Evolutionary conservation across 2,329 filamentous ascomycete species (phyloP).

Genomic region (Aspergillus thermomutatus): DNA sequence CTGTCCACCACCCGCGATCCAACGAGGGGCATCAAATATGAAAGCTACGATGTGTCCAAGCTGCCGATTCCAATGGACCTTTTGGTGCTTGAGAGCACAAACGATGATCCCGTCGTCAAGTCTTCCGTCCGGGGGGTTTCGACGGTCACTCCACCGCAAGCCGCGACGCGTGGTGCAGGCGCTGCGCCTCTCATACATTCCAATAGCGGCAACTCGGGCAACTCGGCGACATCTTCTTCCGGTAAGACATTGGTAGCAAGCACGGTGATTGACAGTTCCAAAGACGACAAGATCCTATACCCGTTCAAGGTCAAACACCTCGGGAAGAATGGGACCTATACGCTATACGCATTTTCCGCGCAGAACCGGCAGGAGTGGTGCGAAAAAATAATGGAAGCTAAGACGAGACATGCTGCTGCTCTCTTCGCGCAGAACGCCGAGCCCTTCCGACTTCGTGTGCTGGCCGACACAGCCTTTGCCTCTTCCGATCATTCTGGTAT

Average conservation of each 20-base stretch:
- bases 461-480: conserved; percentile 83
- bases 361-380: conserved; percentile 84
- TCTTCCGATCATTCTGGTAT: conserved; percentile 48
- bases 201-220: conserved; percentile 64
- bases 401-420: conserved; percentile 86
- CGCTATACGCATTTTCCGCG: conserved; percentile 75
- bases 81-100: conserved; percentile 84
- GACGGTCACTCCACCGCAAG: conserved; percentile 53
- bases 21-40: conserved; percentile 69
- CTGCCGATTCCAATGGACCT: conserved; percentile 96
- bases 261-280: conserved; percentile 52
- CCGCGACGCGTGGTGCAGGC: conserved; percentile 33
- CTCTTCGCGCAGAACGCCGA: conserved; percentile 91
- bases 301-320: conserved; percentile 96
- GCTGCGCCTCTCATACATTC: conserved; percentile 53
- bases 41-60: conserved; percentile 88
- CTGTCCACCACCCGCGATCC: conserved; percentile 65
- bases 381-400: conserved; percentile 88
- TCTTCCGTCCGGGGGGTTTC: conserved; percentile 68
- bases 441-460: conserved; percentile 85
- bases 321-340: conserved; percentile 82
- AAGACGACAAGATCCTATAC: conserved; percentile 80
- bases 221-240: conserved; percentile 43
- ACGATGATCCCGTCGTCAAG: conserved; percentile 87
- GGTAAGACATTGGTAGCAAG: conserved; percentile 46